These are phyloP conservation scores for Arabis hirsuta DNA, from an alignment of 345 rosid genomes.

Conservation along the genomic window DNA sequence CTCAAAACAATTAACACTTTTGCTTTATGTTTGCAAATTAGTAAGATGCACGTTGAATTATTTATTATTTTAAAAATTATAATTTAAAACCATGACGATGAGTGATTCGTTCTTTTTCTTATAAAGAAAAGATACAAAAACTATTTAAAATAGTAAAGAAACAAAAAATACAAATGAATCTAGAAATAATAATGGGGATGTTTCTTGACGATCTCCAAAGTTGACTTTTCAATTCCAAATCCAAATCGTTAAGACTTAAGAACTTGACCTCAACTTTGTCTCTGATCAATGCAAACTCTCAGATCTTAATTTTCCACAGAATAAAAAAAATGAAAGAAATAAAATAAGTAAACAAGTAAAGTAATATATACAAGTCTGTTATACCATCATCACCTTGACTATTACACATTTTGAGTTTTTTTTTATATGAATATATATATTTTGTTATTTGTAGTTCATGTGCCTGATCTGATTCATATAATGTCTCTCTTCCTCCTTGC, in stretches of 20 bases:
- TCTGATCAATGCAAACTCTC: slow-evolving; percentile 28
- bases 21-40: slow-evolving; percentile 32
- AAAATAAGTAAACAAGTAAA: not conserved
- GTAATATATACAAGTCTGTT: slow-evolving; percentile 31
- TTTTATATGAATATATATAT: slow-evolving; percentile 3
- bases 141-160: not conserved
- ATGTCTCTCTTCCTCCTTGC: slow-evolving; percentile 11
- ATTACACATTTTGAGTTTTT: slow-evolving; percentile 13
- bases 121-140: not conserved
- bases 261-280: slow-evolving; percentile 38
- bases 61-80: slow-evolving; percentile 13
- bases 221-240: slow-evolving; percentile 40
- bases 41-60: slow-evolving; percentile 39
- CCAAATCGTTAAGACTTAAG: slow-evolving; percentile 18
- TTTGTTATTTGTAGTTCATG: slow-evolving; percentile 28
- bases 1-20: slow-evolving; percentile 12
- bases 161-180: slow-evolving; percentile 20
- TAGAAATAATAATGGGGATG: slow-evolving; percentile 26
- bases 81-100: slow-evolving; percentile 1
- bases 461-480: slow-evolving; percentile 40
- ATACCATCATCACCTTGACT: slow-evolving; percentile 33
- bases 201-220: slow-evolving; percentile 36
- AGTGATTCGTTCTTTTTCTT: slow-evolving; percentile 16
- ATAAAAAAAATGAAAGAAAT: not conserved
- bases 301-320: slow-evolving; percentile 32